phyloP scores from a whole-genome alignment of 441 rosid species.

The Sinapis alba region DNA sequence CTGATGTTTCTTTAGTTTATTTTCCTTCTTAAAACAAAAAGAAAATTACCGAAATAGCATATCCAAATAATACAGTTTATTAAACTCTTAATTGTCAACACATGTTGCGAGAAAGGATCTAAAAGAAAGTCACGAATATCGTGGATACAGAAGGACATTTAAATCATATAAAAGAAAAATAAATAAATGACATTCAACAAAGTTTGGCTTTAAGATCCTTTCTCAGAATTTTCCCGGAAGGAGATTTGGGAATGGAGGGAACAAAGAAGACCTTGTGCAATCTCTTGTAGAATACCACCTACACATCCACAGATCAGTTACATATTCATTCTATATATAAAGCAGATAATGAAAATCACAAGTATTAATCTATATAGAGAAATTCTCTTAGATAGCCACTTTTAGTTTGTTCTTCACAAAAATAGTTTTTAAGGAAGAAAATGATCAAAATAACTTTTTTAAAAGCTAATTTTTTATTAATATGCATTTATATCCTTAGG shows the following conservation, averaged over 20 bases:
- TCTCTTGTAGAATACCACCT: conserved; percentile 94
- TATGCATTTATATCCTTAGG: no score
- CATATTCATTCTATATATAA: not conserved
- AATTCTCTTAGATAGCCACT: no score
- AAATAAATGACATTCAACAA: not conserved
- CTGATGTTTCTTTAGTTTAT: not conserved
- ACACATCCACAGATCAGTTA: conserved; percentile 12
- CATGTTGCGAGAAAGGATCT: not conserved
- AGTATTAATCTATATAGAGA: no score
- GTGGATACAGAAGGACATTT: conserved; percentile 14
- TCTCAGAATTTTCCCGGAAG: conserved; percentile 88
- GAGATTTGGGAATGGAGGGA: conserved; percentile 84
- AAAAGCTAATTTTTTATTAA: no score
- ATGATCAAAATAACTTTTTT: no score
- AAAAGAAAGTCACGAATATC: not conserved
- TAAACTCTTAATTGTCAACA: conserved; percentile 8
- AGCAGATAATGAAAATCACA: not conserved
- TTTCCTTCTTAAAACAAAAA: not conserved
- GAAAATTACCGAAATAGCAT: not conserved
- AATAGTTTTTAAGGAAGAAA: no score
- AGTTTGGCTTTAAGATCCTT: conserved; percentile 82
- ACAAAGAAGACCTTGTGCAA: conserved; percentile 73
- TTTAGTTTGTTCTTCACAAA: no score
- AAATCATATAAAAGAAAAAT: not conserved
- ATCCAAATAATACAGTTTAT: not conserved